phyloP scores from a whole-genome alignment of 106 monocot species.

The Xerophyta viscosa region DNA sequence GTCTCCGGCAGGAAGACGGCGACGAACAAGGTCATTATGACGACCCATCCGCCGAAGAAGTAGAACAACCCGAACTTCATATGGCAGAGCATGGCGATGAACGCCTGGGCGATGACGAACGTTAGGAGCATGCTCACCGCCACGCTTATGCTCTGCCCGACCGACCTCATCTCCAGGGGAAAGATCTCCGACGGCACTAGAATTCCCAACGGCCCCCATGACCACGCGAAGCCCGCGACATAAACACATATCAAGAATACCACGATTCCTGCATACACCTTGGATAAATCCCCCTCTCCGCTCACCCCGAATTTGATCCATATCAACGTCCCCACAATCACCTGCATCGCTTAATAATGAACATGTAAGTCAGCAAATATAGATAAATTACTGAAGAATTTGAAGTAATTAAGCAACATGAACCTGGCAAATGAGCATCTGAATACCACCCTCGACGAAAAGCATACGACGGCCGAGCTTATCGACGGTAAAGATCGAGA shows the following conservation, averaged over 20 bases:
- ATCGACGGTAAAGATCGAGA: slow-evolving; percentile 57
- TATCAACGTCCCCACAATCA: slow-evolving; percentile 38
- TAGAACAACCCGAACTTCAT: slow-evolving; percentile 14
- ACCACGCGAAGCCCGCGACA: slow-evolving; percentile 24
- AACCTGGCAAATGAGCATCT: slow-evolving; percentile 65
- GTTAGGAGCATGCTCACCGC: slow-evolving; percentile 27
- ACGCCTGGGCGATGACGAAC: slow-evolving; percentile 18
- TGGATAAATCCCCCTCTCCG: slow-evolving; percentile 27
- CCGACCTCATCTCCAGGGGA: slow-evolving; percentile 22
- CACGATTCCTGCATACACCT: slow-evolving; percentile 19
- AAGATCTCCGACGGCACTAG: slow-evolving; percentile 26
- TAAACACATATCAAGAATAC: slow-evolving; percentile 14
- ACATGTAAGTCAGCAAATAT: no score
- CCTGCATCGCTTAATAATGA: no score
- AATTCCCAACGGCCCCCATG: slow-evolving; percentile 26
- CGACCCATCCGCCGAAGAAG: slow-evolving; percentile 18
- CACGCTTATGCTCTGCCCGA: slow-evolving; percentile 24
- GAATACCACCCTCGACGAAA: slow-evolving; percentile 52
- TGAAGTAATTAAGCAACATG: no score
- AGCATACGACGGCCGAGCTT: slow-evolving; percentile 45
- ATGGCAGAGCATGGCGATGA: slow-evolving; percentile 15
- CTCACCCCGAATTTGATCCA: slow-evolving; percentile 34
- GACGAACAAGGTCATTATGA: slow-evolving; percentile 21
- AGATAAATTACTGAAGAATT: no score
- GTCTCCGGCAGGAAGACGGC: slow-evolving; percentile 22